Conservation (phyloP, 495 filamentous ascomycete genomes). For the Penicillium tannophilum region DNA sequence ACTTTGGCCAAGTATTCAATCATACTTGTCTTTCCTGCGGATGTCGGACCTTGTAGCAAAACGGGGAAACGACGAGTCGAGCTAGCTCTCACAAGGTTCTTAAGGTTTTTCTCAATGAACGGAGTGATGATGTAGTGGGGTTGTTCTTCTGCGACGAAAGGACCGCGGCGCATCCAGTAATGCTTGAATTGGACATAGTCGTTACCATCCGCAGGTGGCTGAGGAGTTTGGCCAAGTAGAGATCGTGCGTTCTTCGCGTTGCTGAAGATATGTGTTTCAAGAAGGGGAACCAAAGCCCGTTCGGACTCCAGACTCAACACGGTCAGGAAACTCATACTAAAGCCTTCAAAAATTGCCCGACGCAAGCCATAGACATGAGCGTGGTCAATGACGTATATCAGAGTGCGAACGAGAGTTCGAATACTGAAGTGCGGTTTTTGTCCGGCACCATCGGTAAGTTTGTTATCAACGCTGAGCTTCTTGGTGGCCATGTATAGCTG, state of each 20-base stretch:
- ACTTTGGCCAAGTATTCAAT: slow-evolving; percentile 95
- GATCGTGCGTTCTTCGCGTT: slow-evolving; percentile 65
- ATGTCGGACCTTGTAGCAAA: slow-evolving; percentile 95
- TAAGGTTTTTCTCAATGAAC: slow-evolving; percentile 89
- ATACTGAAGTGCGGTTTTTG: slow-evolving; percentile 96
- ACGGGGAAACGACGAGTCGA: slow-evolving; percentile 92
- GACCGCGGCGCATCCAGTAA: slow-evolving; percentile 87
- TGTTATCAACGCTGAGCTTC: slow-evolving; percentile 74
- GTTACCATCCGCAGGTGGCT: slow-evolving; percentile 70
- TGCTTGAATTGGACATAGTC: slow-evolving; percentile 87
- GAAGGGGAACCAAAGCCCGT: slow-evolving; percentile 71
- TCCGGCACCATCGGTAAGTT: slow-evolving; percentile 88
- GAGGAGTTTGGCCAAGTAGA: slow-evolving; percentile 72
- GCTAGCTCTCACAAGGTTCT: slow-evolving; percentile 89
- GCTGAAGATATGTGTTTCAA: slow-evolving; percentile 77
- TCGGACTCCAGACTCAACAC: slow-evolving; percentile 79
- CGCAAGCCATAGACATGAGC: slow-evolving; percentile 84
- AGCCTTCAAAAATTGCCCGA: slow-evolving; percentile 88
- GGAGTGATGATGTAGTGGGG: slow-evolving; percentile 95
- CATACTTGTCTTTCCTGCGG: slow-evolving; percentile 98
- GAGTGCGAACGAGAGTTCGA: slow-evolving; percentile 85
- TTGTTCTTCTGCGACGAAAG: slow-evolving; percentile 64
- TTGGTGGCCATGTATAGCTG: slow-evolving; percentile 86
- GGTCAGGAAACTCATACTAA: slow-evolving; percentile 97
- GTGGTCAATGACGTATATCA: slow-evolving; percentile 84